Evolutionary conservation across 2,329 filamentous ascomycete species (phyloP).

Genomic region (Fusarium aywerte): DNA sequence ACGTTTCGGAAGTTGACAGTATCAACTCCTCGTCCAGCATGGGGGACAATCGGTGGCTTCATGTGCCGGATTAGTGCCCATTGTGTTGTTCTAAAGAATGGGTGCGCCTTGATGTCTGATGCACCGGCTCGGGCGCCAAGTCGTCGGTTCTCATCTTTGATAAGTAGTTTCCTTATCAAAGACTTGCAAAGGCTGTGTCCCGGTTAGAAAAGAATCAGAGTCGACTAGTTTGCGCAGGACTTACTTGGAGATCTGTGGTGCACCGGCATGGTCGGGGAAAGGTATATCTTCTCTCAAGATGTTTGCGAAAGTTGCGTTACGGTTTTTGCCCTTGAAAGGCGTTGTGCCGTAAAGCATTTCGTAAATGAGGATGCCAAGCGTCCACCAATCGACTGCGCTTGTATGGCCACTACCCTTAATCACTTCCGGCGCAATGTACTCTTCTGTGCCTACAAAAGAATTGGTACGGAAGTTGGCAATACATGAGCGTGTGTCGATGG

Average conservation of each 20-base stretch:
- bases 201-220: background rate
- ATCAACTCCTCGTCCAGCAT: slow-evolving; percentile 89
- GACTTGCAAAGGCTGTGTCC: slow-evolving; percentile 88
- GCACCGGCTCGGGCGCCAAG: slow-evolving; percentile 94
- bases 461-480: slow-evolving; percentile 99
- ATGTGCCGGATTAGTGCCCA: slow-evolving; percentile 98
- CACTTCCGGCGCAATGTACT: slow-evolving; percentile 98
- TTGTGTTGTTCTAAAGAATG: slow-evolving; percentile 95
- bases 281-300: slow-evolving; percentile 95
- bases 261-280: slow-evolving; percentile 88
- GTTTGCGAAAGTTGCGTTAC: slow-evolving; percentile 97
- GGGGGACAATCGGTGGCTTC: slow-evolving; percentile 96
- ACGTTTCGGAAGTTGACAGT: slow-evolving; percentile 98
- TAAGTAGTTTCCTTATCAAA: slow-evolving; percentile 92
- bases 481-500: slow-evolving; percentile 98
- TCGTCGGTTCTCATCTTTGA: slow-evolving; percentile 96
- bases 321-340: slow-evolving; percentile 99
- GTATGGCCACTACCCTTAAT: slow-evolving; percentile 99
- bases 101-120: slow-evolving; percentile 94
- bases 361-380: slow-evolving; percentile 94
- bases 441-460: slow-evolving; percentile 97
- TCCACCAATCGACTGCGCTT: slow-evolving; percentile 99
- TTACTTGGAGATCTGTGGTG: slow-evolving; percentile 91
- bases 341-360: slow-evolving; percentile 99
- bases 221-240: slow-evolving; percentile 47